A percentile compares a stretch with the other conserved stretches of the same genome.
Conservation (phyloP, 495 filamentous ascomycete species). For the Aspergillus steynii region DNA sequence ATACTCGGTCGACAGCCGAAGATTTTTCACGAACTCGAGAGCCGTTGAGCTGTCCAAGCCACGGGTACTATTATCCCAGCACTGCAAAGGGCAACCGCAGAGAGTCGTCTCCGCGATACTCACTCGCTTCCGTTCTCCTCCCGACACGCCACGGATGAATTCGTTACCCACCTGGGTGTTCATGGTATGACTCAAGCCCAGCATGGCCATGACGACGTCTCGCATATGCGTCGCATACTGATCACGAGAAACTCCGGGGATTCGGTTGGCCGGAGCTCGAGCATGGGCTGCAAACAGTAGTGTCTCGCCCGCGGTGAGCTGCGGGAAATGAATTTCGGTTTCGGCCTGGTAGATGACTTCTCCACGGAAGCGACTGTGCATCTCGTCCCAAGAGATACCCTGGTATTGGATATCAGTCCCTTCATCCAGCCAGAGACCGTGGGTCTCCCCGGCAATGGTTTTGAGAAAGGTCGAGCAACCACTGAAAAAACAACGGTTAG, state of each 20-base stretch:
- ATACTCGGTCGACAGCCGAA: constrained; percentile 66
- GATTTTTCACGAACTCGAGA: constrained; percentile 72
- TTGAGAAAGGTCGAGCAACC: constrained; percentile 82
- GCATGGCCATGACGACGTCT: constrained; percentile 78
- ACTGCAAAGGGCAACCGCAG: constrained; percentile 67
- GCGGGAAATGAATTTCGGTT: constrained; percentile 80
- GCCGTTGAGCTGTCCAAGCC: constrained; percentile 80
- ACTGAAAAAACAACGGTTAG: constrained; percentile 24
- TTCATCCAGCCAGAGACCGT: constrained; percentile 67
- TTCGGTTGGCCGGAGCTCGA: constrained; percentile 62
- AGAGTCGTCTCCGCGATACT: constrained; percentile 74
- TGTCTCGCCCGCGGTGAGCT: constrained; percentile 76
- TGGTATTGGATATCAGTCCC: constrained; percentile 74
- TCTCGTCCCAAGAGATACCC: constrained; percentile 51
- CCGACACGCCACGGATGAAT: constrained; percentile 75
- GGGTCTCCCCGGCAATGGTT: constrained; percentile 74
- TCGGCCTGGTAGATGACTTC: constrained; percentile 83
- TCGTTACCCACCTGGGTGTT: constrained; percentile 81
- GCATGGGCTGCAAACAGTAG: constrained; percentile 74
- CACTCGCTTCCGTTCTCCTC: constrained; percentile 82
- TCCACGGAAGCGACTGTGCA: constrained; percentile 70
- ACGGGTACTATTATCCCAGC: constrained; percentile 80
- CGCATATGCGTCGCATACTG: constrained; percentile 65
- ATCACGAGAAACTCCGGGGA: constrained; percentile 56
- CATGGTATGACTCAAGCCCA: constrained; percentile 72